Conservation (phyloP, 2,329 filamentous ascomycete species). For the Aspergillus sp. region DNA sequence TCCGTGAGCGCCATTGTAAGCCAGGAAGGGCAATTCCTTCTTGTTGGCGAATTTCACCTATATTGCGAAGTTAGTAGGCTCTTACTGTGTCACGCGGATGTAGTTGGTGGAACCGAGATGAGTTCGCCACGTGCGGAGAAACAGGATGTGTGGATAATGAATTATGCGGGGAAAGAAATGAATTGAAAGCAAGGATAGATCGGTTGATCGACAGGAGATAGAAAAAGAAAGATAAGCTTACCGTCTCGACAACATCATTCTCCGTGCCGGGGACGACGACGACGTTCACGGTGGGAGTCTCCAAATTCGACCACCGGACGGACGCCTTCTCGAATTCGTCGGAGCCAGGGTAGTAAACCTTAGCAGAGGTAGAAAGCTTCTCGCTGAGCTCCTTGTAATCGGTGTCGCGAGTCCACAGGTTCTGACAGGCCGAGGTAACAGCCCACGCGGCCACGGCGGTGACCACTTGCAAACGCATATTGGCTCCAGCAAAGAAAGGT, state of each 20-base stretch:
- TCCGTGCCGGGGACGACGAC: slow-evolving; percentile 51
- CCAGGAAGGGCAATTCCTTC: slow-evolving; percentile 51
- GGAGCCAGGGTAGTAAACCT: slow-evolving; percentile 46
- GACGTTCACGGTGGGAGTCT: slow-evolving; percentile 45
- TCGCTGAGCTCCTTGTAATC: slow-evolving; percentile 18
- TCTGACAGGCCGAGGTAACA: slow-evolving; percentile 8
- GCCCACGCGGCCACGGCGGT: slow-evolving; percentile 28
- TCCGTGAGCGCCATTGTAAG: slow-evolving; percentile 55
- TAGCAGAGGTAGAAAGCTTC: slow-evolving; percentile 38
- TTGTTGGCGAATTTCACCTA: slow-evolving; percentile 52
- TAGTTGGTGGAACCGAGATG: neutral
- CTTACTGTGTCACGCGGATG: neutral
- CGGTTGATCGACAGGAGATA: neutral
- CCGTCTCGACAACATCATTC: slow-evolving; percentile 51
- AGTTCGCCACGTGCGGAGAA: neutral
- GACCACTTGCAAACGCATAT: slow-evolving; percentile 16
- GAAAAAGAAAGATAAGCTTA: slow-evolving; percentile 19
- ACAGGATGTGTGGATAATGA: neutral
- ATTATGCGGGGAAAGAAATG: neutral
- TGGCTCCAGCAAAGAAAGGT: neutral
- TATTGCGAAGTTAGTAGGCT: neutral
- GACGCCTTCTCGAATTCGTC: slow-evolving; percentile 40
- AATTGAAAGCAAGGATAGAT: neutral
- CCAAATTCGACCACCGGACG: slow-evolving; percentile 48
- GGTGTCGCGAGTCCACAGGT: slow-evolving; percentile 6